Base-by-base conservation (phyloP, 257 asterid species). In the Rehmannia glutinosa region DNA sequence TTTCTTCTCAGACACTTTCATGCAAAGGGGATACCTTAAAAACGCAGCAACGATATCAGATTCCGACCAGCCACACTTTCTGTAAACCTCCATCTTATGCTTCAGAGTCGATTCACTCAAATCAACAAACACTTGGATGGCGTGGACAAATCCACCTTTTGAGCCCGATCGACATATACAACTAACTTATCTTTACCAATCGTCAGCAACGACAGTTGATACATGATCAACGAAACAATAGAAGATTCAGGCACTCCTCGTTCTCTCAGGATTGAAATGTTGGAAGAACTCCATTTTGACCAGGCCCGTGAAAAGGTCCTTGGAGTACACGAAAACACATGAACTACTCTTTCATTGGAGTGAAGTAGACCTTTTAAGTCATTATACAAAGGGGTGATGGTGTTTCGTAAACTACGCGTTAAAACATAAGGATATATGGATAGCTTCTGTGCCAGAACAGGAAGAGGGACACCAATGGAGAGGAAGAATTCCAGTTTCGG, bases 31-130 rank as follows among this genome's bases (percentile, higher is more conserved):
- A 27, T 42, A 23, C 19, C 2, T 13, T 55, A 36, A 25, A 54
- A 67, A 67, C 3, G 57, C 73, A 3, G 8, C 25, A 19, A 1
- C 12, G 16, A 27, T 30, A n/a, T 54, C 64, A 16, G 51, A 57
- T 2, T 55, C 64, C 45, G 73, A 67, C 45, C 62, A 54, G 19
- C 64, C 73, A 8, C 62, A 67, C 15, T 45, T 54, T 16, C 23
- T 32, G 16, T 53, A 67, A 5, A 54, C 64, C 33, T 41, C 67
- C 43, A 11, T 61, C 54, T 42, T 61, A 3, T n/a, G 54, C 47
- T 61, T 28, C 23, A 47, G 47, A 24, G 13, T 30, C 28, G 67
- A 61, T 1, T 23, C 47, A n/a, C 21, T 41, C 15, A 17, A 12
- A 5, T 0, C 16, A 8, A 30, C 38, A 23, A 15, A 49, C 23